Evolutionary conservation across 2,329 filamentous ascomycete genomes (phyloP), one percentile per base, ranked within the genome.

Genomic region (Aschersonia sp.): DNA sequence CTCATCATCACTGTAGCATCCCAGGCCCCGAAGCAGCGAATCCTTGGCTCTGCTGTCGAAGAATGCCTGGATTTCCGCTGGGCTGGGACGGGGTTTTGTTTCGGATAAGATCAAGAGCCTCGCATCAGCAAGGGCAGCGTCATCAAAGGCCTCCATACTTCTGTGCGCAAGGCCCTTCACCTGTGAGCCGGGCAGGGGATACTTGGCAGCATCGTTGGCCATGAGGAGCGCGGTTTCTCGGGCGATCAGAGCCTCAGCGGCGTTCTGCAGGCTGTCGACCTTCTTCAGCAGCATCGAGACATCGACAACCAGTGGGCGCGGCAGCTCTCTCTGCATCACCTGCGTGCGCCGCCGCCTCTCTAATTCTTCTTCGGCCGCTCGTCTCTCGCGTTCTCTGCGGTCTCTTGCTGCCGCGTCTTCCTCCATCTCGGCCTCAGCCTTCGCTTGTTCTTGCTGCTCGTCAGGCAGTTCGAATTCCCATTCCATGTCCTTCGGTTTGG

Each of bases 381-480:
- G 76, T 45, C 83, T 78, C 52, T 85, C 79, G 43, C 77, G 76
- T 60, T 94, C 87, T 50, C 86, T 76, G 48, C 80, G 78, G 61
- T 97, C 92, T 37, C 85, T 78, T 54, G 89, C 80, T 12, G 85
- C 87, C 5, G 72, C 70, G 53, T 76, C 73, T 55, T 76, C 73
- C 47, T 76, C 76, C 9, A 74, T 57, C 47, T 78, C 71, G 30
- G 73, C 68, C 5, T 66, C 66, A 2, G 60, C 56, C n/a, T 59
- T 56, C 30, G 52, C 63, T 4, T 68, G 58, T 55, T 92, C 86
- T 51, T 76, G 70, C 53, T 84, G 74, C 53, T 95, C 88, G 41
- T 94, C 87, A 0, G 90, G 90, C 35, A 94, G 68, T 60, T 96
- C 90, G 43, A 97, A 78, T 55, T 97, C 92, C 83, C 87, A 97